These are phyloP conservation scores for Ophiostoma triangulosporum DNA, from an alignment of 2,329 filamentous ascomycete genomes.

Conservation along the genomic window DNA sequence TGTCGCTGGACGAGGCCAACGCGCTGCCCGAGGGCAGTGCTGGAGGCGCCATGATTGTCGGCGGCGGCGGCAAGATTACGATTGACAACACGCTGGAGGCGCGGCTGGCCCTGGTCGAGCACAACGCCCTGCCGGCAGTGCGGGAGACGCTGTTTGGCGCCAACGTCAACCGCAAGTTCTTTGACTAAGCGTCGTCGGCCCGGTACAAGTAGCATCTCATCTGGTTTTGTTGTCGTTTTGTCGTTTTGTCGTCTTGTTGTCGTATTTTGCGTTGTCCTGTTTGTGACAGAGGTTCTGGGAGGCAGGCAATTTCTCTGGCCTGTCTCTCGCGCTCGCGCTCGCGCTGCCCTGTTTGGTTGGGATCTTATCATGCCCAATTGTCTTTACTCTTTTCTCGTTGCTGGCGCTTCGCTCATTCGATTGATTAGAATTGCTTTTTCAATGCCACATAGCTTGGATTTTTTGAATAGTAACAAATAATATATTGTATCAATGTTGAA, in stretches of 20 bases:
- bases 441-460: not conserved
- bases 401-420: not conserved
- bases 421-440: not conserved
- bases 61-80: constrained; percentile 83
- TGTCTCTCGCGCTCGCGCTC: not conserved
- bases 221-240: not conserved
- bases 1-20: constrained; percentile 65
- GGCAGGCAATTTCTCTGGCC: not conserved
- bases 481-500: not conserved
- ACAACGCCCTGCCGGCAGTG: constrained; percentile 71
- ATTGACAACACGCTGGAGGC: constrained; percentile 98
- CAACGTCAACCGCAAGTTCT: constrained; percentile 93
- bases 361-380: not conserved
- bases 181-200: constrained; percentile 43
- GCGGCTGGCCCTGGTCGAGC: constrained; percentile 71
- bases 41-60: constrained; percentile 70
- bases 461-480: not conserved
- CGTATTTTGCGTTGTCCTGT: not conserved
- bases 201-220: not conserved
- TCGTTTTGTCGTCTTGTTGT: too few species aligned
- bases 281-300: not conserved
- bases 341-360: not conserved
- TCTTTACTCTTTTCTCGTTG: not conserved
- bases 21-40: constrained; percentile 56
- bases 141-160: constrained; percentile 80